phyloP scores from a whole-genome alignment of 2,329 filamentous ascomycete genomes.

The Phyllosticta citribraziliensis region DNA sequence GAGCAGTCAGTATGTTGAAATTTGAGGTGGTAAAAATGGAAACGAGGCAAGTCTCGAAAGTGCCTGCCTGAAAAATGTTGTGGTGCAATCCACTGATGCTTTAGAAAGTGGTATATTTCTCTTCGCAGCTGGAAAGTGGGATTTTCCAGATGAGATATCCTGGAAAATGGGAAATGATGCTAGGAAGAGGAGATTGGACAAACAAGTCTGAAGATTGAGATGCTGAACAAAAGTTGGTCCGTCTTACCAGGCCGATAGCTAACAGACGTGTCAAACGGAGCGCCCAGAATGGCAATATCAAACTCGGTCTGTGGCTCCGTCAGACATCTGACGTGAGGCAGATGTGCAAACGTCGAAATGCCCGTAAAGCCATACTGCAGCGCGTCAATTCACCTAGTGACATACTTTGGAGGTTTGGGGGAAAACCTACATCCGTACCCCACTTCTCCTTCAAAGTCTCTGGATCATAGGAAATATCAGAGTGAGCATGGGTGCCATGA shows the following conservation, averaged over 20 bases:
- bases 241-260: constrained; percentile 33
- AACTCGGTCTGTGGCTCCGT: constrained; percentile 34
- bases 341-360: constrained; percentile 48
- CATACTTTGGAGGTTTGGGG: not conserved
- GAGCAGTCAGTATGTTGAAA: not conserved
- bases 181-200: not conserved
- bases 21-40: not conserved
- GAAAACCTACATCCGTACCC: constrained; percentile 28
- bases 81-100: not conserved
- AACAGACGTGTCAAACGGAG: constrained; percentile 41
- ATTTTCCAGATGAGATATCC: not conserved
- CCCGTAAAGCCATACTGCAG: constrained; percentile 57
- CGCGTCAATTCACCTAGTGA: constrained; percentile 16
- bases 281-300: constrained; percentile 41
- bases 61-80: no score
- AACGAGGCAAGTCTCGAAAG: not conserved
- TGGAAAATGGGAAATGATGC: not conserved
- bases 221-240: not conserved
- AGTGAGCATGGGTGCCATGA: constrained; percentile 19
- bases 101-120: no score
- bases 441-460: constrained; percentile 30
- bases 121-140: not conserved
- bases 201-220: not conserved
- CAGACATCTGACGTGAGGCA: constrained; percentile 39
- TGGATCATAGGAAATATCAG: constrained; percentile 22